phyloP scores from a whole-genome alignment of 2,329 filamentous ascomycete genomes.

The Epichloe typhina region DNA sequence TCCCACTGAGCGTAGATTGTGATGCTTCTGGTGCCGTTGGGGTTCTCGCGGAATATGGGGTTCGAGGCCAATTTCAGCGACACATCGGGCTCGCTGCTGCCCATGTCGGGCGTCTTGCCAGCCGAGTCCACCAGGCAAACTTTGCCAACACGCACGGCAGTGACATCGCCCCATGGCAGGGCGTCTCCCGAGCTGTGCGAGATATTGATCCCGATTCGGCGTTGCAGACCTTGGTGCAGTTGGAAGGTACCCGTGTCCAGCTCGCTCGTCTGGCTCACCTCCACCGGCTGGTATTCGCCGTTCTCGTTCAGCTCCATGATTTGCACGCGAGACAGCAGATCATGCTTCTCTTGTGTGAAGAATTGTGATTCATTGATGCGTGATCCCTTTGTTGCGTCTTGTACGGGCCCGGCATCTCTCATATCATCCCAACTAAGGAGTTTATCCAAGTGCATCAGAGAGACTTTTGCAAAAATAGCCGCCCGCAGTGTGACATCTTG shows the following conservation, averaged over 20 bases:
- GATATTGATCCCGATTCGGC: constrained; percentile 76
- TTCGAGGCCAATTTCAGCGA: constrained; percentile 62
- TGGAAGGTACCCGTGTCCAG: constrained; percentile 87
- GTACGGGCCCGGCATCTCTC: constrained; percentile 59
- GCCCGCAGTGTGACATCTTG: constrained; percentile 66
- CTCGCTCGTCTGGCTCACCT: constrained; percentile 76
- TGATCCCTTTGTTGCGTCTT: constrained; percentile 41
- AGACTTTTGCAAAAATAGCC: constrained; percentile 83
- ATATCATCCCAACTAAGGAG: constrained; percentile 98
- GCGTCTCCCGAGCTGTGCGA: constrained; percentile 82
- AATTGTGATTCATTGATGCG: constrained; percentile 86
- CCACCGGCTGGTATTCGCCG: constrained; percentile 82
- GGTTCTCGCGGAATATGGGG: constrained; percentile 70
- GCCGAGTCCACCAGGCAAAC: constrained; percentile 73
- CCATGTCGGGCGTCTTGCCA: constrained; percentile 73
- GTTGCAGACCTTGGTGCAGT: constrained; percentile 85
- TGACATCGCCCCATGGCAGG: constrained; percentile 78
- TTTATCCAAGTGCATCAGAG: constrained; percentile 90
- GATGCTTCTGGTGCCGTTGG: constrained; percentile 80
- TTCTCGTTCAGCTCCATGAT: constrained; percentile 84
- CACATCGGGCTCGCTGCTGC: constrained; percentile 59
- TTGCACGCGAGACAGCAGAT: constrained; percentile 78
- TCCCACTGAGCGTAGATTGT: constrained; percentile 92
- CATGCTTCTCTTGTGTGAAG: constrained; percentile 84
- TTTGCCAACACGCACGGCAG: constrained; percentile 61